These are phyloP conservation scores for Inga oerstediana DNA, from an alignment of 306 rosid species.

Conservation along the genomic window DNA sequence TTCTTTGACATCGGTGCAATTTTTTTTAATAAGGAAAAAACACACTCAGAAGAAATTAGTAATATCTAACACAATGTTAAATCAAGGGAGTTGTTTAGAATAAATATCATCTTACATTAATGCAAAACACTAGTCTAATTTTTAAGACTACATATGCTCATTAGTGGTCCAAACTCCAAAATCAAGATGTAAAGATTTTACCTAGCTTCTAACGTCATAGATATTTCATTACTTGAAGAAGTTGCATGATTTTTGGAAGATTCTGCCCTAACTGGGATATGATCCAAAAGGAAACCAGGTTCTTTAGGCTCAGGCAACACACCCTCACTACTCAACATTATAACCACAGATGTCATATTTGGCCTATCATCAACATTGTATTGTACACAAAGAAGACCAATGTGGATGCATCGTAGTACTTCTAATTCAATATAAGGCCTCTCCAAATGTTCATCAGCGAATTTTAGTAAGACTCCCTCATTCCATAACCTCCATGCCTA, in stretches of 20 bases:
- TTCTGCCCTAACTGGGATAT: background rate
- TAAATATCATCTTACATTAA: background rate
- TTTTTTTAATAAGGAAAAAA: background rate
- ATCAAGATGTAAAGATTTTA: background rate
- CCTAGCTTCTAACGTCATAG: constrained; percentile 25
- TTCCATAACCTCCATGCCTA: constrained; percentile 42
- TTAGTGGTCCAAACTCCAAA: background rate
- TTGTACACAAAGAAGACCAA: constrained; percentile 56
- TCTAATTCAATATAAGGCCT: background rate
- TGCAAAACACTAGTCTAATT: background rate
- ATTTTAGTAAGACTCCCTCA: constrained; percentile 9
- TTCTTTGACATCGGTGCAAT: background rate
- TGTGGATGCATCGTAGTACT: constrained; percentile 43
- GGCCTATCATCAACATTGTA: constrained; percentile 48
- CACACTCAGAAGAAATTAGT: background rate
- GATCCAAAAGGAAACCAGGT: constrained; percentile 33
- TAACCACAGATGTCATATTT: constrained; percentile 45
- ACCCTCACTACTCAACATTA: constrained; percentile 45
- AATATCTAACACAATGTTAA: background rate
- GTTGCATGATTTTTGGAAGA: constrained; percentile 14
- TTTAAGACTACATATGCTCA: background rate
- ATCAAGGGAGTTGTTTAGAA: background rate
- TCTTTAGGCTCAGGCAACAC: constrained; percentile 46
- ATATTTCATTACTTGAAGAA: constrained; percentile 26
- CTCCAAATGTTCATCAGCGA: constrained; percentile 26